A percentile compares a stretch with the other conserved stretches of the same genome.
phyloP scores from a whole-genome alignment of 225 moss, liverwort and hornwort species.

The Thuidium tamariscinum region DNA sequence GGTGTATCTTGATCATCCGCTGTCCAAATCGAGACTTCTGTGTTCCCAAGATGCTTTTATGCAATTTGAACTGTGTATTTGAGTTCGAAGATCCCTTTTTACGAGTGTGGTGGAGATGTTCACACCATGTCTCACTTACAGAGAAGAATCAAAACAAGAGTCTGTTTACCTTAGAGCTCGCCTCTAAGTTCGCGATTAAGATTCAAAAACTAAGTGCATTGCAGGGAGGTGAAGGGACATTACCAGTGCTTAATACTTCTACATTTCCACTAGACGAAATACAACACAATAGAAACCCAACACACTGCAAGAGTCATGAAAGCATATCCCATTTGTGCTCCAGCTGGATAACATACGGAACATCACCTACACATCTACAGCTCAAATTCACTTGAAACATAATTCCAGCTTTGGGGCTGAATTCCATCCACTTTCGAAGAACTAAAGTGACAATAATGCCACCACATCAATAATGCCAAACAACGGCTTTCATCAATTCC shows the following conservation, averaged over 20 bases:
- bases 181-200: background rate
- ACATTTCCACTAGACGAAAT: background rate
- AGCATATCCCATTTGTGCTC: background rate
- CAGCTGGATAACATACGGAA: background rate
- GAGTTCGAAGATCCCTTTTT: background rate
- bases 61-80: background rate
- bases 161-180: background rate
- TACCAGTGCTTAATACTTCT: too few species aligned
- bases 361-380: background rate
- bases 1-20: background rate
- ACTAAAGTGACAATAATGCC: background rate
- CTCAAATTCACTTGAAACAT: background rate
- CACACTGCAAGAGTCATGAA: background rate
- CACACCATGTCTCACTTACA: background rate
- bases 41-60: too few species aligned
- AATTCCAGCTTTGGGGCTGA: background rate
- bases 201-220: background rate
- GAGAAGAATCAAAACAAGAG: background rate
- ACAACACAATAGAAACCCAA: background rate
- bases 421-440: background rate
- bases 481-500: background rate
- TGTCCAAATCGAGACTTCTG: background rate
- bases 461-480: background rate
- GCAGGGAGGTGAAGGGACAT: background rate
- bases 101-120: background rate